Evolutionary conservation across 2,329 filamentous ascomycete genomes (phyloP).

Genomic region (Ophiobolus disseminans): DNA sequence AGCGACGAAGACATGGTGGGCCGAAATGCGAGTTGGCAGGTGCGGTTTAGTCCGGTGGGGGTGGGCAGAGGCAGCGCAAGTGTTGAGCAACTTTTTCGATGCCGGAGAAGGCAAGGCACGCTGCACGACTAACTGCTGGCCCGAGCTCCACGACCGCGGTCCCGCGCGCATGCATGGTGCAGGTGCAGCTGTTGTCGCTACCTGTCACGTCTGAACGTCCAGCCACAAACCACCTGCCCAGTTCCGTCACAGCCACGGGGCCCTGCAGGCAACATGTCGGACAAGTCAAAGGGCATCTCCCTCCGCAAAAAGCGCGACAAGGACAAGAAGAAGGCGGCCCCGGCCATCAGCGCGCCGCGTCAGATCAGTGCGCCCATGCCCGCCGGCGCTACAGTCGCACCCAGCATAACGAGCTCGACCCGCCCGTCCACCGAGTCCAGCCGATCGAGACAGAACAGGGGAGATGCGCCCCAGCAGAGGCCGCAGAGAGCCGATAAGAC

Average conservation of each 20-base stretch:
- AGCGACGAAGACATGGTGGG: constrained; percentile 50
- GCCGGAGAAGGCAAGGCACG: constrained; percentile 31
- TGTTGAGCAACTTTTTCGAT: constrained; percentile 35
- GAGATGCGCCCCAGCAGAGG: constrained; percentile 46
- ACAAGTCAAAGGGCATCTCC: constrained; percentile 63
- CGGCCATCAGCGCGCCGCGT: constrained; percentile 60
- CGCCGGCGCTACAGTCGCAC: constrained; percentile 32
- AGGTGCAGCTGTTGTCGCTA: constrained; percentile 4
- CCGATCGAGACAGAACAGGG: constrained; percentile 41
- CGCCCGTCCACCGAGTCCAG: constrained; percentile 48
- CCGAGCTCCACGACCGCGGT: constrained; percentile 32
- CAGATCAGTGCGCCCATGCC: constrained; percentile 58
- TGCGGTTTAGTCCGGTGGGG: constrained; percentile 1
- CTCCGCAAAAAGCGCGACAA: constrained; percentile 67
- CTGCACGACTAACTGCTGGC: constrained; percentile 15
- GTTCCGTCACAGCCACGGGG: neutral
- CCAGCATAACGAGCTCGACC: constrained; percentile 44
- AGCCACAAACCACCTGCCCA: constrained; percentile 1
- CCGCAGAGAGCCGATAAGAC: constrained; percentile 60
- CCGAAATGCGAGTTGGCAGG: constrained; percentile 7
- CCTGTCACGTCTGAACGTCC: constrained; percentile 10
- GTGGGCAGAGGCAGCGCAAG: constrained; percentile 14
- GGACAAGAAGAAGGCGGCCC: constrained; percentile 60
- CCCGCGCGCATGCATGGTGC: constrained; percentile 8
- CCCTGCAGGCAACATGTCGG: constrained; percentile 53